phyloP scores from a whole-genome alignment of 1,139 yeast species.

The Candida neerlandica region DNA sequence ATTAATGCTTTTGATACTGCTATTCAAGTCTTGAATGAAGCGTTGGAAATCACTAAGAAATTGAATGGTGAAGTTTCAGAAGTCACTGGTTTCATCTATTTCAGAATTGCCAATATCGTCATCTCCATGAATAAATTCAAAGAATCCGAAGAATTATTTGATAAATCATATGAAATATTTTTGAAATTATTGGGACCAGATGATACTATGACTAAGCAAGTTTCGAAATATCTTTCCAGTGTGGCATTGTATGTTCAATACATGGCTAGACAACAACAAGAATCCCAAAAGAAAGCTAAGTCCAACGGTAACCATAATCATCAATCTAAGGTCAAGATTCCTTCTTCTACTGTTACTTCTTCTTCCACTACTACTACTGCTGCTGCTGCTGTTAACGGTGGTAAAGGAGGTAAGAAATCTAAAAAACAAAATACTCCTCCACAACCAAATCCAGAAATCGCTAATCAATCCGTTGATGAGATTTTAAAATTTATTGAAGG shows the following conservation, averaged over 20 bases:
- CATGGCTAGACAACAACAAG: conserved; percentile 32
- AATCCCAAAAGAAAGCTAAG: conserved; percentile 24
- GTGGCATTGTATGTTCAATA: conserved; percentile 44
- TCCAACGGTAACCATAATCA: conserved; percentile 7
- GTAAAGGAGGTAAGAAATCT: conserved; percentile 19
- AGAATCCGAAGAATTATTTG: conserved; percentile 57
- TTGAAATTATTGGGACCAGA: conserved; percentile 61
- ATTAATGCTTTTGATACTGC: conserved; percentile 43
- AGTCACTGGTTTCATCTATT: conserved; percentile 60
- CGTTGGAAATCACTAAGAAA: conserved; percentile 47
- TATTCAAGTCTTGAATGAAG: conserved; percentile 47
- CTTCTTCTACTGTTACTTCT: conserved; percentile 18
- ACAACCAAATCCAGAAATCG: conserved; percentile 55
- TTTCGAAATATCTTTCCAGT: conserved; percentile 62
- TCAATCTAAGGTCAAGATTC: conserved; percentile 19
- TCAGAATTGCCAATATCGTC: conserved; percentile 68
- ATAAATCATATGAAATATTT: conserved; percentile 56
- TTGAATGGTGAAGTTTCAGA: conserved; percentile 61
- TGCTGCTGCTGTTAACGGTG: conserved; percentile 15
- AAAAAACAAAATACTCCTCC: conserved; percentile 31
- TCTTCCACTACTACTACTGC: conserved; percentile 4
- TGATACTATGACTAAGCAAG: conserved; percentile 63
- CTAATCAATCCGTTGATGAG: conserved; percentile 66
- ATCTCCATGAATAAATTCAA: conserved; percentile 55
- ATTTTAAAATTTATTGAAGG: conserved; percentile 70